Evolutionary conservation across 768 basidiomycete species (phyloP), one percentile per base, ranked within the genome.

Genomic region (Termitomyces sp.): DNA sequence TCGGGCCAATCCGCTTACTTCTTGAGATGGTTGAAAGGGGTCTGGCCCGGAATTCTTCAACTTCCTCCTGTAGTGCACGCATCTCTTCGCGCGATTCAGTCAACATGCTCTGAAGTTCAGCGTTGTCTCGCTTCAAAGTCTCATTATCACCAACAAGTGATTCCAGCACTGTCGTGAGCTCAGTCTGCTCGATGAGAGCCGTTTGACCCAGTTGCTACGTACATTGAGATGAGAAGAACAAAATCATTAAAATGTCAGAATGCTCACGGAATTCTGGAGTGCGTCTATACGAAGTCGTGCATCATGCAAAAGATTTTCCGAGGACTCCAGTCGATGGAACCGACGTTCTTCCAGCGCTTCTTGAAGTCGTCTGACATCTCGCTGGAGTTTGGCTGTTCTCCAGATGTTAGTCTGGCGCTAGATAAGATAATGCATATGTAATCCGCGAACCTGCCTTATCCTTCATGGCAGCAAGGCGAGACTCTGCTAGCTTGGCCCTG

Each of bases 61-160:
- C 71, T 69, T 95, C 92, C 62, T 86, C 86, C 53, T 87, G 86
- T 44, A 93, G 67, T 1, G 73, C 68, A 55, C 86, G 83, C 5
- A 87, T 69, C 60, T 95, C 91, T 66, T 95, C 93, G 27, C 92
- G 82, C 1, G 89, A 80, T 50, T 93, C 89, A 2, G 82, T 72
- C 7, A 98, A 76, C 9, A 94, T 71, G 47, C 80, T 81, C 57
- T 90, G 88, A 48, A 96, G 72, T 66, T 96, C 92, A 7, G 82
- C 79, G 58, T 91, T 93, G 65, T 93, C 92, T 20, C 83, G 85
- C 70, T 91, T 91, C 53, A 95, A 73, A 26, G 79, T 79, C 63
- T 95, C 91, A 64, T 94, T 96, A 65, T 92, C 91, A 34, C 86
- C 83, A 8, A 95, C 93, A 32, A 96, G 77, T n/a, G 87, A 85